Evolutionary conservation across 306 rosid genomes (phyloP).

Genomic region (Malus sylvestris): DNA sequence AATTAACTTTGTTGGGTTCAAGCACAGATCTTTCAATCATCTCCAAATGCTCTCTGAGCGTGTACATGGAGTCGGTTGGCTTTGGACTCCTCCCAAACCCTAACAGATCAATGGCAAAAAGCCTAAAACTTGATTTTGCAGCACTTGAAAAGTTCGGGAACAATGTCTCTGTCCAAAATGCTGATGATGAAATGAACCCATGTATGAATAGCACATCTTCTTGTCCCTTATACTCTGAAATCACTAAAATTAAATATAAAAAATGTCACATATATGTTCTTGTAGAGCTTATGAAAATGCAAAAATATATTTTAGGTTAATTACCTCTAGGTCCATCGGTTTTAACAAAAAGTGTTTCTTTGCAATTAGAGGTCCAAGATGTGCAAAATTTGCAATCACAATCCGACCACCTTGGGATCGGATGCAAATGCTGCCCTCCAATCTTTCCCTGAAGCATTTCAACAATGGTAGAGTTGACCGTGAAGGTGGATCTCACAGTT

Average conservation of each 20-base stretch:
- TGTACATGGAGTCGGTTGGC: constrained; percentile 75
- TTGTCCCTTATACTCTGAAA: constrained; percentile 34
- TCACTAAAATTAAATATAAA: background rate
- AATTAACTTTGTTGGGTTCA: constrained; percentile 63
- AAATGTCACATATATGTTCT: background rate
- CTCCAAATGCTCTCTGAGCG: constrained; percentile 73
- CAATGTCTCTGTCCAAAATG: constrained; percentile 86
- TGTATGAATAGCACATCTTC: constrained; percentile 84
- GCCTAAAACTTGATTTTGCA: constrained; percentile 42
- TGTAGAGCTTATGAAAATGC: background rate
- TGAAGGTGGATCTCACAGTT: constrained; percentile 24
- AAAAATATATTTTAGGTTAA: background rate
- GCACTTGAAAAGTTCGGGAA: constrained; percentile 63
- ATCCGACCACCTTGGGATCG: constrained; percentile 78
- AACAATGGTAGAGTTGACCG: constrained; percentile 53
- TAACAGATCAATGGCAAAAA: constrained; percentile 84
- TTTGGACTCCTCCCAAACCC: constrained; percentile 95
- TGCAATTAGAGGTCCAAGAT: constrained; percentile 49
- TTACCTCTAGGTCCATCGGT: constrained; percentile 54
- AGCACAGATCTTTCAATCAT: constrained; percentile 72
- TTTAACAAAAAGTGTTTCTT: constrained; percentile 54
- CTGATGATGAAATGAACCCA: constrained; percentile 85
- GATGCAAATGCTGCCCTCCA: constrained; percentile 24
- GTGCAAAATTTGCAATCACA: constrained; percentile 71
- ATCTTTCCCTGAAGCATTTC: constrained; percentile 79